Evolutionary conservation across 2,329 filamentous ascomycete species (phyloP).

Genomic region (Verticillium longisporum): DNA sequence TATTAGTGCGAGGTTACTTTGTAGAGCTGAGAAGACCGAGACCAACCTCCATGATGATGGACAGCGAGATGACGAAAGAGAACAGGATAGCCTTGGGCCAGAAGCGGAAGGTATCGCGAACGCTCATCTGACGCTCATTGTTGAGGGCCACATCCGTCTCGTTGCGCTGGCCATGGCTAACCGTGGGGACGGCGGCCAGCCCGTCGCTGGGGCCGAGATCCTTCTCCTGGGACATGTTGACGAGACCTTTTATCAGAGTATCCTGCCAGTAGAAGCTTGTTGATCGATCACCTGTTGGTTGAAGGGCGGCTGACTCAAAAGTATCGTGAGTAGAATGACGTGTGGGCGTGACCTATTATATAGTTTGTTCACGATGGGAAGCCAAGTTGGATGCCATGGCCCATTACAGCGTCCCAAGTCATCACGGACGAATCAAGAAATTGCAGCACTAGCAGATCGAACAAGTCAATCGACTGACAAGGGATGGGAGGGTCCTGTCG

Average conservation of each 20-base stretch:
- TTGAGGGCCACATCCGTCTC: conserved; percentile 9
- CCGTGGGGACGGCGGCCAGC: conserved; percentile 5
- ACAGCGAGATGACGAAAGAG: conserved; percentile 37
- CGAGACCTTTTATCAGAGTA: background rate
- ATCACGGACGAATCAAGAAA: background rate
- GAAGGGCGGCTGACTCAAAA: background rate
- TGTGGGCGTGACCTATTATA: background rate
- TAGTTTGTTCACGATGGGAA: background rate
- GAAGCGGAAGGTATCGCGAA: conserved; percentile 12
- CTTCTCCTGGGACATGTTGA: conserved; percentile 8
- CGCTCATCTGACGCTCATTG: conserved; percentile 14
- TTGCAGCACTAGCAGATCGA: background rate
- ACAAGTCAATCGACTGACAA: background rate
- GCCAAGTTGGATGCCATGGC: background rate
- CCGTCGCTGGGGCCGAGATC: background rate
- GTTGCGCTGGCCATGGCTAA: conserved; percentile 8
- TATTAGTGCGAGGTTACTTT: background rate
- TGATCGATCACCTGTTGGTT: background rate
- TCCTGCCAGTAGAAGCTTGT: background rate
- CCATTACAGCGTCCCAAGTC: background rate
- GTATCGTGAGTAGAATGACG: background rate
- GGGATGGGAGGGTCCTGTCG: background rate
- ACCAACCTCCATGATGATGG: conserved; percentile 37
- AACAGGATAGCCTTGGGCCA: conserved; percentile 41
- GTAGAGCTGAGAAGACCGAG: background rate